Base-by-base conservation (phyloP, 805 yeast species). In the Yamadazyma phyllophila region DNA sequence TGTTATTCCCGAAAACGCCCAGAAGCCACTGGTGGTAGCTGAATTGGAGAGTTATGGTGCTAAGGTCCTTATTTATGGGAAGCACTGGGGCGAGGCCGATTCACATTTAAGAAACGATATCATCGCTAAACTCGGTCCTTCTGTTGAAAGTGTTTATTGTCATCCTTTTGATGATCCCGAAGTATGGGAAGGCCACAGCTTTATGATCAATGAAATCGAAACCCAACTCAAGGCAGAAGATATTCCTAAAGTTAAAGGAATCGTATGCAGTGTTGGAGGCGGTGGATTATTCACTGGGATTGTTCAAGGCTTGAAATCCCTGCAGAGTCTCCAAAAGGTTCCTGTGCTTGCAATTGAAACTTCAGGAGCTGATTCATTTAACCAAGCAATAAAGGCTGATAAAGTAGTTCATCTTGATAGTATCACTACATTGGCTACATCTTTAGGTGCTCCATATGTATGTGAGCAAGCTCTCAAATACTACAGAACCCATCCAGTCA, bases 11-110 rank as follows among this genome's bases (percentile, higher is more conserved):
- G 39, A 13, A 10, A 45, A 35, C 10, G 45, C 60, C 1, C 3
- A n/a, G 9, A 61, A 60, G 43, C 47, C 51, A 10, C 44, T 46
- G 1, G 59, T 63, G 4, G 43, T 53, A 14, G 60, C 55, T 31
- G 48, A 47, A 24, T 51, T 65, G 32, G 20, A 53, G 29, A 13
- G 24, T 1, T 51, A 53, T 16, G 62, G 61, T 7, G 67, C 70
- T 7, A 26, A 47, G 13, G 63, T 62, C 8, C 26, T 52, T 9
- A 43, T 61, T 9, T 45, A 51, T 17, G 70, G 70, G 3, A 42
- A 51, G 2, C 65, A 62, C 42, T 62, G 67, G 66, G 66, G 66
- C 8, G 66, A 63, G 46, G 67, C 70, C 4, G 70, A 65, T 45
- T 41, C 44, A 5, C 52, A 57, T 43, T 48, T 65, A 36, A 46